These are phyloP conservation scores for Trifolium fragiferum DNA, from an alignment of 306 rosid genomes.

Conservation along the genomic window DNA sequence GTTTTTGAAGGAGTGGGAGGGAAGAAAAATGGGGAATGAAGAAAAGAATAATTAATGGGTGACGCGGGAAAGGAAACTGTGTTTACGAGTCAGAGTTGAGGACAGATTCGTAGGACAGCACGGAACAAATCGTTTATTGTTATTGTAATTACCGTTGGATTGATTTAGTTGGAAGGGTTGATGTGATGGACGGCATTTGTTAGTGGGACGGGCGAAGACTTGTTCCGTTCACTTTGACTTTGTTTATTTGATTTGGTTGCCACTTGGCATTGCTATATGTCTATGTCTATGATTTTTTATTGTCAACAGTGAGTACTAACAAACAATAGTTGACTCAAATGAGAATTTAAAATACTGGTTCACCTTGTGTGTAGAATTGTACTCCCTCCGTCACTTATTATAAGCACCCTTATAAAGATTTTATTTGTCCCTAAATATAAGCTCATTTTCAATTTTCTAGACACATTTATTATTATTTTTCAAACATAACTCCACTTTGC, in stretches of 20 bases:
- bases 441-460: too few species aligned
- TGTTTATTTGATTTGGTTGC: not conserved
- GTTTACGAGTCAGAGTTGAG: constrained; percentile 15
- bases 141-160: not conserved
- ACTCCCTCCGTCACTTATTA: too few species aligned
- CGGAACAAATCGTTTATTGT: not conserved
- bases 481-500: too few species aligned
- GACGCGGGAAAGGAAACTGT: constrained; percentile 86
- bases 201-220: constrained; percentile 24
- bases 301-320: too few species aligned
- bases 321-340: too few species aligned
- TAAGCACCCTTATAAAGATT: too few species aligned
- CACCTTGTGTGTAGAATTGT: too few species aligned
- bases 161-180: not conserved
- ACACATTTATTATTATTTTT: too few species aligned
- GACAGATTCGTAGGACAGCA: constrained; percentile 23
- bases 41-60: constrained; percentile 47
- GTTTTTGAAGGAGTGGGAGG: constrained; percentile 24
- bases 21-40: constrained; percentile 43
- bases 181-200: too few species aligned
- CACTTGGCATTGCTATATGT: not conserved
- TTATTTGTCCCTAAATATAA: too few species aligned
- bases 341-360: too few species aligned
- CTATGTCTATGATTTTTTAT: not conserved
- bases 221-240: constrained; percentile 2